Conservation (phyloP, 768 basidiomycete species). For the Suillus plorans region DNA sequence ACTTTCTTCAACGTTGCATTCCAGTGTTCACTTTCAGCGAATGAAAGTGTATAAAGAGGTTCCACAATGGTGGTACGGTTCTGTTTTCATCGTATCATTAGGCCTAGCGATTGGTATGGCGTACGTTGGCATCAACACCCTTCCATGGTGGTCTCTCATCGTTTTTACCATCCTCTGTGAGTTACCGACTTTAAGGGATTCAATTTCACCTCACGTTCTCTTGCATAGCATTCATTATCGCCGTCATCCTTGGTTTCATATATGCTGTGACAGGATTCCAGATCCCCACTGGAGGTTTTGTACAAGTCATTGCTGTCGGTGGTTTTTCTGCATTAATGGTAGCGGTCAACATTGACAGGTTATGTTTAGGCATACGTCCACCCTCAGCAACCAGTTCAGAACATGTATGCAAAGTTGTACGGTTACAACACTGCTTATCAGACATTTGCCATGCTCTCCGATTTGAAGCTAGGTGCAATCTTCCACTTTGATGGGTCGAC, state of each 20-base stretch:
- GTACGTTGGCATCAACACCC: constrained; percentile 38
- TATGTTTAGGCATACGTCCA: constrained; percentile 27
- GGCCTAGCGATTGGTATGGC: constrained; percentile 49
- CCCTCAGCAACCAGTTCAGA: constrained; percentile 16
- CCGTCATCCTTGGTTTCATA: constrained; percentile 41
- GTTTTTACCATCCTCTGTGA: constrained; percentile 43
- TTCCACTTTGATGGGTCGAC: constrained; percentile 9
- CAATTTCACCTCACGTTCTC: constrained; percentile 16
- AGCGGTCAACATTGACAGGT: constrained; percentile 7
- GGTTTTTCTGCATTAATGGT: constrained; percentile 2
- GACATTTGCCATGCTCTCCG: constrained; percentile 52
- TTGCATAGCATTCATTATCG: constrained; percentile 28
- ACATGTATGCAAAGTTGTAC: constrained; percentile 57
- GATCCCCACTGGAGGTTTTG: constrained; percentile 13
- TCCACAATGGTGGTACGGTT: constrained; percentile 51
- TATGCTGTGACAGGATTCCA: constrained; percentile 14
- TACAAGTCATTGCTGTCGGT: constrained; percentile 16
- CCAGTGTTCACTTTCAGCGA: constrained; percentile 29
- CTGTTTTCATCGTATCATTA: constrained; percentile 45
- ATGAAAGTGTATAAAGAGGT: constrained; percentile 56
- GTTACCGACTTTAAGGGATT: constrained; percentile 12
- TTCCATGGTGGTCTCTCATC: constrained; percentile 56
- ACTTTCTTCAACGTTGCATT: not conserved
- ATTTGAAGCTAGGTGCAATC: constrained; percentile 21
- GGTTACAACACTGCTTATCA: constrained; percentile 54